Percentiles rank a stretch among this genome's conserved stretches.
Conservation (phyloP, 805 yeast species). For the Lachancea fermentati region DNA sequence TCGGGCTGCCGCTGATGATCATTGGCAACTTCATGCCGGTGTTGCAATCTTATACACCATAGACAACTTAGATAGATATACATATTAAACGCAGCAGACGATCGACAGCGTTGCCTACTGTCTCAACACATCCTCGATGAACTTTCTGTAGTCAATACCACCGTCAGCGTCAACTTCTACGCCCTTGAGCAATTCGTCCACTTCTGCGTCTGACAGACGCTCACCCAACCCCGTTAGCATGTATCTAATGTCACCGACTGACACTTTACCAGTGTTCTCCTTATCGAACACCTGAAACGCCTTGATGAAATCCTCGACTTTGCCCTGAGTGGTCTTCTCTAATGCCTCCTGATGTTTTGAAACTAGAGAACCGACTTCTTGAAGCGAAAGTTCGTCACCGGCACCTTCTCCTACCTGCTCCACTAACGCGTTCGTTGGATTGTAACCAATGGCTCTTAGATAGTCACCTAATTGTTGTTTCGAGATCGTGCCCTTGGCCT, state of each 20-base stretch:
- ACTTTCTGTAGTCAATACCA: constrained; percentile 89
- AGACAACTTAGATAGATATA: not conserved
- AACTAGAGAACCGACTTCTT: constrained; percentile 22
- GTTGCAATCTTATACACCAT: constrained; percentile 1
- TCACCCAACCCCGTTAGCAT: constrained; percentile 95
- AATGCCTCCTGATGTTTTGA: constrained; percentile 21
- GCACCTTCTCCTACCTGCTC: constrained; percentile 19
- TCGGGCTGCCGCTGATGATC: constrained; percentile 96
- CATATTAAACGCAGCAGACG: not conserved
- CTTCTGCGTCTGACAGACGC: constrained; percentile 83
- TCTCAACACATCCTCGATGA: constrained; percentile 87
- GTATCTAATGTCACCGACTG: constrained; percentile 94
- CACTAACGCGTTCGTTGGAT: constrained; percentile 69
- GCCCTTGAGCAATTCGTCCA: constrained; percentile 93
- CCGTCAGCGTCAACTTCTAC: constrained; percentile 92
- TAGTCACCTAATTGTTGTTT: constrained; percentile 83
- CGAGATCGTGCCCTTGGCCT: constrained; percentile 89
- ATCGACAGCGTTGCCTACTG: constrained; percentile 42
- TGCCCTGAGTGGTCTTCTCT: constrained; percentile 30
- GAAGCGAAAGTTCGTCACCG: constrained; percentile 24
- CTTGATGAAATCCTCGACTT: constrained; percentile 70
- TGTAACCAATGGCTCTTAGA: constrained; percentile 95
- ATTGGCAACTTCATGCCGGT: constrained; percentile 90
- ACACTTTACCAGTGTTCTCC: constrained; percentile 90
- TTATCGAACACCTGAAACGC: constrained; percentile 98